These are phyloP conservation scores for Phialophora verrucosa DNA, from an alignment of 2,329 filamentous ascomycete genomes.

Conservation along the genomic window DNA sequence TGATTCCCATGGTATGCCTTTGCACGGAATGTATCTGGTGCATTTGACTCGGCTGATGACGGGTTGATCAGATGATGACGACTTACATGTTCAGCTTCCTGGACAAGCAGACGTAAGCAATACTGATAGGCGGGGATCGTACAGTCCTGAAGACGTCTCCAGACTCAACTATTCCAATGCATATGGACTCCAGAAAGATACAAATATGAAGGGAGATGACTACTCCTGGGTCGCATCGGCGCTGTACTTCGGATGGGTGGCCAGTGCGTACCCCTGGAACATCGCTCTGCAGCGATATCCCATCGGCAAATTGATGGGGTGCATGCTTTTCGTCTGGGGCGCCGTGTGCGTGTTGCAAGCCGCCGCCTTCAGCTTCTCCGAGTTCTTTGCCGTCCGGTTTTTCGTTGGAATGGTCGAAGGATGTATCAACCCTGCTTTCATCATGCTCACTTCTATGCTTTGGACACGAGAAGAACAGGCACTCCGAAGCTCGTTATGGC, in stretches of 20 bases:
- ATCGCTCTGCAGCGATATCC: constrained; percentile 40
- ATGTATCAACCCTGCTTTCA: constrained; percentile 56
- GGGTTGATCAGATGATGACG: constrained; percentile 46
- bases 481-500: constrained; percentile 64
- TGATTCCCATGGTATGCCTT: constrained; percentile 14
- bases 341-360: constrained; percentile 58
- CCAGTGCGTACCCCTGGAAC: constrained; percentile 47
- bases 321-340: constrained; percentile 61
- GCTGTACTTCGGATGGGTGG: constrained; percentile 50
- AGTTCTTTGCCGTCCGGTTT: constrained; percentile 53
- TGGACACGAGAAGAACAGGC: constrained; percentile 58
- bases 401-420: constrained; percentile 56
- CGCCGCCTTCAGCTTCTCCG: constrained; percentile 55
- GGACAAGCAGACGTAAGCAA: constrained; percentile 38
- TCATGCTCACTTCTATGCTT: constrained; percentile 58
- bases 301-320: constrained; percentile 57
- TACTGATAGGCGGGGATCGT: background rate
- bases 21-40: background rate
- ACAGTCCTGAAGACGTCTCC: constrained; percentile 6
- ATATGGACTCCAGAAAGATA: constrained; percentile 51
- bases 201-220: constrained; percentile 49
- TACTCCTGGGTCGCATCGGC: constrained; percentile 51
- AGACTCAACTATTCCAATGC: constrained; percentile 49
- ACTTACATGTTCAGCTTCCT: constrained; percentile 48
- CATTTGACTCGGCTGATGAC: background rate